Percentiles rank a stretch among this genome's conserved stretches.
Conservation (phyloP, 2,329 filamentous ascomycete genomes). For the Volutella citrinella region DNA sequence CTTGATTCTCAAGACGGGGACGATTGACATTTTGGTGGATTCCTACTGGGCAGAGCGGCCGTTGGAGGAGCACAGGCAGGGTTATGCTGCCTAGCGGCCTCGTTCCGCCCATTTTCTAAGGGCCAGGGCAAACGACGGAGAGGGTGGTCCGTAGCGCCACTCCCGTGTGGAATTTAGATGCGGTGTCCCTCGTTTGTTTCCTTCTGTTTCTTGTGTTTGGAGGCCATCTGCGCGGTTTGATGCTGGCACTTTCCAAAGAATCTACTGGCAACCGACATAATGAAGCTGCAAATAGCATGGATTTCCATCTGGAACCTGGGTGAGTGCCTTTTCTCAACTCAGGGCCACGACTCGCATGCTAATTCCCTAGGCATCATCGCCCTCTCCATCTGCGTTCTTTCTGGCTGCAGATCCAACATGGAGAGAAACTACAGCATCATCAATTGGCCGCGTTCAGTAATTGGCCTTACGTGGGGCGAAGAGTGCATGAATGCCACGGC, state of each 20-base stretch:
- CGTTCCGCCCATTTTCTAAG: no score
- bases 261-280: neutral
- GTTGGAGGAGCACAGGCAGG: no score
- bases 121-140: no score
- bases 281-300: slow-evolving; percentile 9
- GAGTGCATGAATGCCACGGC: slow-evolving; percentile 12
- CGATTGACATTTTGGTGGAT: no score
- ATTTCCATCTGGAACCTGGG: slow-evolving; percentile 13
- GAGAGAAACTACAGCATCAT: slow-evolving; percentile 16
- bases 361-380: slow-evolving; percentile 12
- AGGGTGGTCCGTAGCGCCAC: no score
- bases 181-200: no score
- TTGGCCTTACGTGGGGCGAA: slow-evolving; percentile 12
- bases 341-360: neutral
- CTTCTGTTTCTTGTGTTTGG: no score
- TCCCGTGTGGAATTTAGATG: no score
- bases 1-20: slow-evolving; percentile 5
- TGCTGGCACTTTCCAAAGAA: neutral
- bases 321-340: neutral
- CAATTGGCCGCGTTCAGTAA: slow-evolving; percentile 16
- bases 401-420: slow-evolving; percentile 12
- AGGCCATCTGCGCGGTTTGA: neutral
- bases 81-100: no score
- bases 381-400: slow-evolving; percentile 15
- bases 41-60: no score